Base-by-base conservation (phyloP, 768 basidiomycete genomes). In the Rhodotorula paludigena region DNA sequence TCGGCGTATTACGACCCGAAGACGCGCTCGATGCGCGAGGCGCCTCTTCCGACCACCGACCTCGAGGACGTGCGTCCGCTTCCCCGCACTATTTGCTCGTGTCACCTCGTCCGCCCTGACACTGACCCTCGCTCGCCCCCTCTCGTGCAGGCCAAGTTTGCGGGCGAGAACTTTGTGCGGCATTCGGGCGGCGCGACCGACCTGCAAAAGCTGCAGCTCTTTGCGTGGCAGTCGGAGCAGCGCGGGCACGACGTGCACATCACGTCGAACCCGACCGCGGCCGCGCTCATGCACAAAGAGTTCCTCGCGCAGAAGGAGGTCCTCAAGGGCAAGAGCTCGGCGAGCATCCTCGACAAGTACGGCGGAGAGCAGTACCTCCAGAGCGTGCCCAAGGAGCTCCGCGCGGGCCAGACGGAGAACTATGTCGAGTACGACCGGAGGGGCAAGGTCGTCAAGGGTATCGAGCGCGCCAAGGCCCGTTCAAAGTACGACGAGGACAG, bases 1-100 rank as follows among this genome's bases (percentile, higher is more conserved):
- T 92, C 89, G 74, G 96, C 96, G 15, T 97, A 98, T 81, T 99
- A 99, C 77, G 96, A 99, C 77, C 96, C 96, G 54, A 99, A 99
- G 81, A 98, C 96, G 20, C 87, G 96, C 76, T 97, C 94, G 12
- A 99, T 99, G 96, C 88, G 96, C 79, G 96, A 99, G 76, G 93
- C 94, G 48, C 96, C 94, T 0, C 67, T 86, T 21, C 85, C 84
- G 77, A 84, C 85, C 73, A 81, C 89, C 33, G 82, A 86, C 11
- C 80, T 89, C n/a, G 92, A 94, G 79, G 94, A 98, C 75, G 92
- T 93, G 77, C 57, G 88, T 80, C 25, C 0, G 33, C 9, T 14
- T 52, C 32, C 2, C 67, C 36, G 41, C 10, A 30, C 41, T 21
- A 32, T 30, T 57, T 49, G 23, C 74, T 72, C 72, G 63, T 25